Percentiles rank a stretch among this genome's conserved stretches.
These are phyloP conservation scores for Sextonia rubra DNA, from an alignment of 164 flowering plant genomes.

Conservation along the genomic window DNA sequence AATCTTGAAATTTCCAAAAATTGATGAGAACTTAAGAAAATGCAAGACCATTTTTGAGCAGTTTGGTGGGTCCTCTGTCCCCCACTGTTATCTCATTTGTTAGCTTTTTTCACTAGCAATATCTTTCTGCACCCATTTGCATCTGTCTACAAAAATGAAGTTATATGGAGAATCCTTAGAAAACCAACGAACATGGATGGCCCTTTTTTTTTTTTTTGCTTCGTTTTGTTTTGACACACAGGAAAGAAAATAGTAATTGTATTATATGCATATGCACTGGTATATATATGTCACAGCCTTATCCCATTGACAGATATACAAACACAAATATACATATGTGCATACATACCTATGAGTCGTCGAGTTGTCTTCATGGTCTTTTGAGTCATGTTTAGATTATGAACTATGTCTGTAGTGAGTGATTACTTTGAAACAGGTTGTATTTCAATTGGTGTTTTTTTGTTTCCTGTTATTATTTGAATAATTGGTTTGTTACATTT, in stretches of 20 bases:
- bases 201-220: background rate
- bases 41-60: conserved; percentile 70
- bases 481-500: no score
- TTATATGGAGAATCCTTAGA: background rate
- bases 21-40: conserved; percentile 74
- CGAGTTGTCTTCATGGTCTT: no score
- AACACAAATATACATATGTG: no score
- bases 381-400: no score
- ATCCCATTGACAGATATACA: no score
- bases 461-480: no score
- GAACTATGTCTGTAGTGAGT: no score
- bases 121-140: background rate
- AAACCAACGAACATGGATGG: background rate
- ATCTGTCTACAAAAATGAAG: background rate
- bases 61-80: conserved; percentile 48
- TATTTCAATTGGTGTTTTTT: no score
- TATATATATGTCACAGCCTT: background rate
- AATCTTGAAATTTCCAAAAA: conserved; percentile 84
- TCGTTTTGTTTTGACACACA: background rate
- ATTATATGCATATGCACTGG: background rate
- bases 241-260: background rate
- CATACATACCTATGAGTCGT: no score
- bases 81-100: background rate
- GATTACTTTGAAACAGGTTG: no score
- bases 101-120: background rate